Percentiles rank a stretch among this genome's conserved stretches.
Conservation (phyloP, 2,329 filamentous ascomycete species). For the Fusarium albidum region DNA sequence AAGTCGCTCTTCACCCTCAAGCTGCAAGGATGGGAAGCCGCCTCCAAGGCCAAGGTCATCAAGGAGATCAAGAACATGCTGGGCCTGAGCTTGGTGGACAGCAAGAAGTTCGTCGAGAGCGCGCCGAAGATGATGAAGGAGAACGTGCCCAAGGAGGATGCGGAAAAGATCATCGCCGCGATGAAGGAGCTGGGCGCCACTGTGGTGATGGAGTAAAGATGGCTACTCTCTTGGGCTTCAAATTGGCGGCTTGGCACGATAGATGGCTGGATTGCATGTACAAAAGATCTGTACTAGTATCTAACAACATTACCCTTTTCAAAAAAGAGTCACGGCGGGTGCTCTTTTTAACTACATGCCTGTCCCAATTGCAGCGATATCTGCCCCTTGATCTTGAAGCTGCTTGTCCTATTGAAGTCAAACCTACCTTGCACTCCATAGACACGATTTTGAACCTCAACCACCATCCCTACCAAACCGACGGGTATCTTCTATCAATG, state of each 20-base stretch:
- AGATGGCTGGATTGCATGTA: constrained; percentile 49
- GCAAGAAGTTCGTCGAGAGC: constrained; percentile 99
- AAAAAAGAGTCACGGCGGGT: constrained; percentile 25
- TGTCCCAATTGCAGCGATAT: constrained; percentile 13
- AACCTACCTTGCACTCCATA: neutral
- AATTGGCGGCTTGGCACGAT: constrained; percentile 43
- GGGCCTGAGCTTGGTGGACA: constrained; percentile 94
- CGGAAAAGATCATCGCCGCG: constrained; percentile 95
- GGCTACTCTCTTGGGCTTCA: constrained; percentile 22
- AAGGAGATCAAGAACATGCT: constrained; percentile 99
- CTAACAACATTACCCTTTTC: constrained; percentile 40
- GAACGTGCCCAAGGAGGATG: constrained; percentile 97
- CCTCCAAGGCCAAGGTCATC: constrained; percentile 97
- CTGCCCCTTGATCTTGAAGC: constrained; percentile 1
- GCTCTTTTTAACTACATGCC: constrained; percentile 27
- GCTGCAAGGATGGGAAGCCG: constrained; percentile 87
- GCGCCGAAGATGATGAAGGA: constrained; percentile 99
- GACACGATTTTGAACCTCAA: constrained; percentile 2
- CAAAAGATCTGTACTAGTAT: constrained; percentile 51
- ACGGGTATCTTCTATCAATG: constrained; percentile 46
- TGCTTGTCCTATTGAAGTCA: constrained; percentile 1
- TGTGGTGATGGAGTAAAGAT: constrained; percentile 85
- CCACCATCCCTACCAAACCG: constrained; percentile 12
- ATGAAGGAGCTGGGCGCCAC: constrained; percentile 94
- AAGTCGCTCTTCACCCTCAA: constrained; percentile 98